A percentile compares a stretch with the other conserved stretches of the same genome.
Evolutionary conservation across 1,139 yeast species (phyloP).

Genomic region (Yamadazyma sp.): DNA sequence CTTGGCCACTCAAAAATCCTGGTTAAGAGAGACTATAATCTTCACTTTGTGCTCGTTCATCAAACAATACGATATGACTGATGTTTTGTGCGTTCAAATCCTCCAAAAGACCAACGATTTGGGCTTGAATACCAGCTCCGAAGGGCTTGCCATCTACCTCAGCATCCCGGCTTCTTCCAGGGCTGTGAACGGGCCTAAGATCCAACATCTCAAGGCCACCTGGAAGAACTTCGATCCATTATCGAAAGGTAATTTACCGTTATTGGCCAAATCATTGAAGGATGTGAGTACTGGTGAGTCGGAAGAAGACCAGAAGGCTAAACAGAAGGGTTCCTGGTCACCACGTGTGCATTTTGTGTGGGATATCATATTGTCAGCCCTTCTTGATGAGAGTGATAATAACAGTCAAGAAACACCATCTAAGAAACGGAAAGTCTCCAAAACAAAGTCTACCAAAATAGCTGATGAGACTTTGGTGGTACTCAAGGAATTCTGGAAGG

Average conservation of each 20-base stretch:
- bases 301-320: conserved; percentile 29
- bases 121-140: conserved; percentile 66
- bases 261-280: conserved; percentile 64
- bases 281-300: conserved; percentile 48
- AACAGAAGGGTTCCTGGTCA: conserved; percentile 69
- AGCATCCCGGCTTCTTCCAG: conserved; percentile 40
- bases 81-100: conserved; percentile 27
- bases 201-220: conserved; percentile 29
- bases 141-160: conserved; percentile 76
- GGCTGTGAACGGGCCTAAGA: conserved; percentile 20
- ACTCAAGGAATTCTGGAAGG: conserved; percentile 77
- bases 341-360: conserved; percentile 84
- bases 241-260: conserved; percentile 60
- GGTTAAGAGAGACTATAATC: conserved; percentile 84
- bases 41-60: conserved; percentile 64
- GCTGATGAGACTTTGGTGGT: conserved; percentile 27
- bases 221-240: conserved; percentile 82
- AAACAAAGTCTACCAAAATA: conserved; percentile 30
- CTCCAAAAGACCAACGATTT: conserved; percentile 48
- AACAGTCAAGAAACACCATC: conserved; percentile 16
- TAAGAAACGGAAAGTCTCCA: conserved; percentile 28
- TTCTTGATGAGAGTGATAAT: conserved; percentile 7
- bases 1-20: conserved; percentile 65
- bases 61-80: conserved; percentile 15
- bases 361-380: conserved; percentile 54